phyloP scores from a whole-genome alignment of 2,329 filamentous ascomycete species.

The Elsinoe ampelina region DNA sequence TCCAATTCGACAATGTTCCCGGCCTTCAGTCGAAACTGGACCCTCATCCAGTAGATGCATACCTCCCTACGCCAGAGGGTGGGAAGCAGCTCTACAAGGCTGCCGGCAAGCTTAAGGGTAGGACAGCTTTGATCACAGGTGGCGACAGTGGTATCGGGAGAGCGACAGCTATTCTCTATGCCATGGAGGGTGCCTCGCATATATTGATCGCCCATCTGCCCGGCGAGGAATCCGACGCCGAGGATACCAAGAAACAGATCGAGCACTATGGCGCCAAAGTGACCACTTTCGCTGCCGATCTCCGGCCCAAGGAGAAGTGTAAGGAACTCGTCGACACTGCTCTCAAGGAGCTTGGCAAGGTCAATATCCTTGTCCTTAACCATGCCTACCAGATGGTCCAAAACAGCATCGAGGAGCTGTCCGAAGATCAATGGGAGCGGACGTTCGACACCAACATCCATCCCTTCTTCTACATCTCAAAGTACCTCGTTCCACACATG shows the following conservation, averaged over 20 bases:
- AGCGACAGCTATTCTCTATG: slow-evolving; percentile 65
- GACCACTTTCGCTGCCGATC: slow-evolving; percentile 53
- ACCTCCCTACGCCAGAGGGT: slow-evolving; percentile 59
- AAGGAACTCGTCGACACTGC: slow-evolving; percentile 59
- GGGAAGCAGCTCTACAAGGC: slow-evolving; percentile 62
- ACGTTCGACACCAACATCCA: slow-evolving; percentile 82
- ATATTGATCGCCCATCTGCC: slow-evolving; percentile 64
- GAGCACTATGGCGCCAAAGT: slow-evolving; percentile 59
- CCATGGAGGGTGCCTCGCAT: slow-evolving; percentile 65
- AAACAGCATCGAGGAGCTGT: slow-evolving; percentile 59
- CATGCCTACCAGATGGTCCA: slow-evolving; percentile 65
- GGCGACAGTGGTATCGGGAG: slow-evolving; percentile 74
- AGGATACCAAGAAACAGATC: slow-evolving; percentile 62
- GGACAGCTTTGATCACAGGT: slow-evolving; percentile 70
- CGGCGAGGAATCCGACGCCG: slow-evolving; percentile 60
- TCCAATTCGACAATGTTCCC: slow-evolving; percentile 25
- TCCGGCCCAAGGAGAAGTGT: slow-evolving; percentile 59
- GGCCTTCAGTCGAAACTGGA: slow-evolving; percentile 49
- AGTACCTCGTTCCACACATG: slow-evolving; percentile 69
- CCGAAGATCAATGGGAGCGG: slow-evolving; percentile 69
- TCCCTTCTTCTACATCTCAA: slow-evolving; percentile 69
- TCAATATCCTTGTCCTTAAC: slow-evolving; percentile 70
- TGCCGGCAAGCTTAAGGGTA: slow-evolving; percentile 65
- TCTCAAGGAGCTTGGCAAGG: slow-evolving; percentile 53
- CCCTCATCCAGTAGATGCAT: slow-evolving; percentile 51